Base-by-base conservation (phyloP, 2,329 filamentous ascomycete species). In the Raffaelea albimanens region DNA sequence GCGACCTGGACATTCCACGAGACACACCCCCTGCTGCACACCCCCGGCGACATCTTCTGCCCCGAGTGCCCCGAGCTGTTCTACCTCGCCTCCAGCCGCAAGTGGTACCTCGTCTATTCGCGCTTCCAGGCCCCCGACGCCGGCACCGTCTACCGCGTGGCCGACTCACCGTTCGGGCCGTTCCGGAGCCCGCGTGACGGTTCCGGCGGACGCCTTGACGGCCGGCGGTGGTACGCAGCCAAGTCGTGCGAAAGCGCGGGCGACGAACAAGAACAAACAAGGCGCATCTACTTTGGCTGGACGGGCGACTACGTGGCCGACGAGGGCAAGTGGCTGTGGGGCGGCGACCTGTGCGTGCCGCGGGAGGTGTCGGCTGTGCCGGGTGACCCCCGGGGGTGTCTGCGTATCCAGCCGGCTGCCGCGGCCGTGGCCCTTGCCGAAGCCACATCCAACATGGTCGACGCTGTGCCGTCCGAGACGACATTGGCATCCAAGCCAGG, bases 51-150 rank as follows among this genome's bases (percentile, higher is more conserved):
- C 48, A 53, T 63, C 47, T 59, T 64, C 48, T 64, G 60, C 42
- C 63, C 63, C 3, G 63, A 65, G 44, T 65, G 63, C n/a, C 62
- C 63, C 11, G 63, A 65, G 55, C 54, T 65, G 22, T 65, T 64
- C 45, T 52, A 54, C 5, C 51, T 65, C 3, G 59, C 62, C 2
- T 62, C 61, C 22, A 18, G 34, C 3, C 60, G 60, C 8, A 62
- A 61, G 44, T 65, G 63, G 63, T 65, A 65, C 48, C 54, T 65
- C 14, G 53, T 61, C 14, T 62, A 61, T 47, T 62, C 60, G 2
- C 57, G 60, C 2, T 61, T 62, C 51, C 60, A 62, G 29, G 61
- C 62, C 2, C 63, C 63, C 7, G 55, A 63, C 38, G 54, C 63
- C 10, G 63, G 63, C 14, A 64, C 63, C 3, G 61, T 64, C 1